Evolutionary conservation across 2,329 filamentous ascomycete species (phyloP).

Genomic region (Gliomastix tumulicola): DNA sequence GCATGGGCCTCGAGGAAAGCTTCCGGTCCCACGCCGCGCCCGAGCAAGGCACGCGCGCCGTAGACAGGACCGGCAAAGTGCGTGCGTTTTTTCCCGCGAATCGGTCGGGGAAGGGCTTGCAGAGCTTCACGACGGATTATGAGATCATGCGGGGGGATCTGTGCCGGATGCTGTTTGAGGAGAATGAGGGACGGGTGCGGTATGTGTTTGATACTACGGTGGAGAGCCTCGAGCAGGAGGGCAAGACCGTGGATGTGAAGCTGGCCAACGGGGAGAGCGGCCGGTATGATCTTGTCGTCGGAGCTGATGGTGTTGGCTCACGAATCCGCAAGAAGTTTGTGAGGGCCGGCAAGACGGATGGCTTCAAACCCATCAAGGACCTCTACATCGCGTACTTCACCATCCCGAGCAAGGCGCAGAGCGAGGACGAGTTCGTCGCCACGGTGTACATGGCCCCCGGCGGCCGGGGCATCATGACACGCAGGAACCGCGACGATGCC

Average conservation of each 20-base stretch:
- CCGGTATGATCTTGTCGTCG: constrained; percentile 44
- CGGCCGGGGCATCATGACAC: constrained; percentile 27
- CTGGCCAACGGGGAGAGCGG: constrained; percentile 34
- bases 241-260: constrained; percentile 22
- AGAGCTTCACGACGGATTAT: constrained; percentile 45
- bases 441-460: constrained; percentile 26
- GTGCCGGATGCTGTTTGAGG: constrained; percentile 39
- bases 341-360: constrained; percentile 14
- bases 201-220: constrained; percentile 21
- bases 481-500: constrained; percentile 26
- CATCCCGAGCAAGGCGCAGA: constrained; percentile 15
- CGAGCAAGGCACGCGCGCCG: constrained; percentile 37
- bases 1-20: constrained; percentile 40
- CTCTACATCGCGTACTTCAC: constrained; percentile 23
- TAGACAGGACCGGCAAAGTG: constrained; percentile 28
- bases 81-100: constrained; percentile 31
- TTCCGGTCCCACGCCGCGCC: constrained; percentile 32
- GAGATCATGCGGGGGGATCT: constrained; percentile 55
- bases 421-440: constrained; percentile 25
- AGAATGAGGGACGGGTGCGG: constrained; percentile 14
- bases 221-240: constrained; percentile 19
- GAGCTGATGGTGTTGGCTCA: constrained; percentile 48
- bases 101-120: constrained; percentile 22
- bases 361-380: constrained; percentile 13
- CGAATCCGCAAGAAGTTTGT: constrained; percentile 35